Evolutionary conservation across 192 early-diverging fungal genomes (phyloP).

Genomic region (Radiomyces spectabilis): DNA sequence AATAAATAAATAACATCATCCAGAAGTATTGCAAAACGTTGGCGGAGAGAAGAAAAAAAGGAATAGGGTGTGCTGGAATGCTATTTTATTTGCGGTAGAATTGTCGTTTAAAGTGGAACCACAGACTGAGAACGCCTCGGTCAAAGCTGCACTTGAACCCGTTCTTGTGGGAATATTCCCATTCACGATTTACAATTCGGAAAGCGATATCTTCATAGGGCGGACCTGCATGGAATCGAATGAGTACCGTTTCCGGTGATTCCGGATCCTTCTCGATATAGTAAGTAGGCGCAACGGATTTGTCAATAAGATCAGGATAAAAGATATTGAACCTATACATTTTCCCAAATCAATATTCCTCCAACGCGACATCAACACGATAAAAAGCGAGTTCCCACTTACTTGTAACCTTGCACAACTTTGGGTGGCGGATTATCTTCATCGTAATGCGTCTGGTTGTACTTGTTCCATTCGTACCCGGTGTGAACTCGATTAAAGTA

Average conservation of each 20-base stretch:
- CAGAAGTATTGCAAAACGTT: too few species aligned
- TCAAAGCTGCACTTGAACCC: constrained; percentile 78
- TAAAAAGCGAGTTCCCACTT: too few species aligned
- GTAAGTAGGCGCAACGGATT: constrained; percentile 85
- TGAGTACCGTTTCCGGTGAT: constrained; percentile 75
- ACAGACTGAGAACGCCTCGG: constrained; percentile 70
- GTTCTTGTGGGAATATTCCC: constrained; percentile 90
- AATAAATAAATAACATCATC: too few species aligned
- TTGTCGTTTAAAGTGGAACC: constrained; percentile 80
- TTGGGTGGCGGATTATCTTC: constrained; percentile 97
- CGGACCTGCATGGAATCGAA: constrained; percentile 89
- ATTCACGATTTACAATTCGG: constrained; percentile 91
- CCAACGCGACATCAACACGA: too few species aligned
- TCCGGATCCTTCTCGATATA: constrained; percentile 64
- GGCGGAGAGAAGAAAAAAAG: too few species aligned
- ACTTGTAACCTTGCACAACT: constrained; percentile 92
- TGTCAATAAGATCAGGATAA: constrained; percentile 96
- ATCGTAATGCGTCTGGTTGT: constrained; percentile 98
- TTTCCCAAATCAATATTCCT: too few species aligned
- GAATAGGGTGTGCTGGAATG: background rate
- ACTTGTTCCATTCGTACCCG: constrained; percentile 99
- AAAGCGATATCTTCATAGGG: constrained; percentile 98
- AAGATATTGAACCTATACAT: constrained; percentile 89
- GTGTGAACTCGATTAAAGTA: constrained; percentile 97
- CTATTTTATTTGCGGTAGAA: constrained; percentile 62